Conservation (phyloP, 1,139 yeast species). For the Hyphopichia burtonii region DNA sequence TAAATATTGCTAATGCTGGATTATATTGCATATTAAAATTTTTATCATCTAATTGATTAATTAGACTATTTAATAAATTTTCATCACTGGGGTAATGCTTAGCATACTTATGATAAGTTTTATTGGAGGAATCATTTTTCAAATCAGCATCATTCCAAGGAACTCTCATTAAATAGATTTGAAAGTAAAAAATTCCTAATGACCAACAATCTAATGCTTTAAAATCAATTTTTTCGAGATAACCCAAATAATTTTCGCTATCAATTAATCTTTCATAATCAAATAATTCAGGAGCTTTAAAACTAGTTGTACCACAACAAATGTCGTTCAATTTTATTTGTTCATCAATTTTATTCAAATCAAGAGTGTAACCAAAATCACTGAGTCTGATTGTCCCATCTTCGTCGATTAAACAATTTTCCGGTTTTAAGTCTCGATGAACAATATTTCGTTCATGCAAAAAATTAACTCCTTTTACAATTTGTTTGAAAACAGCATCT, state of each 20-base stretch:
- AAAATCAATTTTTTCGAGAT: constrained; percentile 17
- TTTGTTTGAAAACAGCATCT: constrained; percentile 49
- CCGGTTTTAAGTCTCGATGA: constrained; percentile 59
- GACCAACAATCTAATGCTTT: constrained; percentile 50
- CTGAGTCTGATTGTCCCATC: constrained; percentile 46
- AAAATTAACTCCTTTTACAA: constrained; percentile 44
- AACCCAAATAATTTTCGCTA: constrained; percentile 6
- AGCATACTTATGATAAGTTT: constrained; percentile 19
- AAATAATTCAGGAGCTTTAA: constrained; percentile 56
- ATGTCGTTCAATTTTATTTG: constrained; percentile 21
- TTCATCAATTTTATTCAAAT: constrained; percentile 19
- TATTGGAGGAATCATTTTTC: constrained; percentile 6
- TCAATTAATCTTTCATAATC: constrained; percentile 19
- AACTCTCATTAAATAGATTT: constrained; percentile 39
- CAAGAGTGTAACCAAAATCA: constrained; percentile 54
- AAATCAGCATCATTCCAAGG: constrained; percentile 48
- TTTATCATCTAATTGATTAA: constrained; percentile 24
- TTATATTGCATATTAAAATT: constrained; percentile 16
- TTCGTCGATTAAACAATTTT: constrained; percentile 47
- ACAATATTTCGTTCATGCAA: constrained; percentile 43
- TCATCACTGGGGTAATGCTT: constrained; percentile 20
- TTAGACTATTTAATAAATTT: constrained; percentile 14
- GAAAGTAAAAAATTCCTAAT: constrained; percentile 49
- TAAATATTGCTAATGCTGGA: constrained; percentile 36
- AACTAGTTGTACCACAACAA: constrained; percentile 50